Percentiles rank a stretch among this genome's conserved stretches.
phyloP scores from a whole-genome alignment of 2,329 filamentous ascomycete genomes.

The Fusarium tupiense region DNA sequence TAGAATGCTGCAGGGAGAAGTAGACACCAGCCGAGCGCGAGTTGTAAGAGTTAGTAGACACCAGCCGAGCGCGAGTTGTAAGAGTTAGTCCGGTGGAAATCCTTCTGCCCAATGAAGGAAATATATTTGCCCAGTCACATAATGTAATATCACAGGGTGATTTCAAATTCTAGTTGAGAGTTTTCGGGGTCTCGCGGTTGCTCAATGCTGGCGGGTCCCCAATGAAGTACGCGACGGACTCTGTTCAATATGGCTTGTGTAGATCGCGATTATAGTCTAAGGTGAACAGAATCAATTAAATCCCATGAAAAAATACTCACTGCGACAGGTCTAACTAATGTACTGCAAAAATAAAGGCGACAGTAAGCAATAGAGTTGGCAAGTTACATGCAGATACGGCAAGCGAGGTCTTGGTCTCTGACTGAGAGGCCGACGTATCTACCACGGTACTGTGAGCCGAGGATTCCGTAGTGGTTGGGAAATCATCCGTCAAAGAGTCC shows the following conservation, averaged over 20 bases:
- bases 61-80: rapidly evolving
- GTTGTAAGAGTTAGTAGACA: too few relatives aligned
- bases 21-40: rapidly evolving
- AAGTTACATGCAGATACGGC: neutral
- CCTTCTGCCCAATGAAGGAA: too few relatives aligned
- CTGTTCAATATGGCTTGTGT: too few relatives aligned
- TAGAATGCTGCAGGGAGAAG: rapidly evolving
- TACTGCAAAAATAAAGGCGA: neutral
- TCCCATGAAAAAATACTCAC: rapidly evolving
- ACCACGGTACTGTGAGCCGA: neutral
- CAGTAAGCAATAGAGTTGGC: neutral
- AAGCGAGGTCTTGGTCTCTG: neutral
- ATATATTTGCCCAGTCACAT: too few relatives aligned
- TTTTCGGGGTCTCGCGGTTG: too few relatives aligned
- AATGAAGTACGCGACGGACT: too few relatives aligned
- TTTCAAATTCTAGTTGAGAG: too few relatives aligned
- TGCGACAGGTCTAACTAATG: rapidly evolving
- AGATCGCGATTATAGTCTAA: rapidly evolving
- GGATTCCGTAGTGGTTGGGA: neutral
- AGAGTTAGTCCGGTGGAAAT: too few relatives aligned
- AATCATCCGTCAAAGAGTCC: neutral
- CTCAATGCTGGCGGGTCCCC: rapidly evolving
- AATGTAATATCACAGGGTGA: too few relatives aligned
- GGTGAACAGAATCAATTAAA: too few relatives aligned
- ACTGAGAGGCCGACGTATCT: neutral